Evolutionary conservation across 257 asterid genomes (phyloP).

Genomic region (Plantago major): DNA sequence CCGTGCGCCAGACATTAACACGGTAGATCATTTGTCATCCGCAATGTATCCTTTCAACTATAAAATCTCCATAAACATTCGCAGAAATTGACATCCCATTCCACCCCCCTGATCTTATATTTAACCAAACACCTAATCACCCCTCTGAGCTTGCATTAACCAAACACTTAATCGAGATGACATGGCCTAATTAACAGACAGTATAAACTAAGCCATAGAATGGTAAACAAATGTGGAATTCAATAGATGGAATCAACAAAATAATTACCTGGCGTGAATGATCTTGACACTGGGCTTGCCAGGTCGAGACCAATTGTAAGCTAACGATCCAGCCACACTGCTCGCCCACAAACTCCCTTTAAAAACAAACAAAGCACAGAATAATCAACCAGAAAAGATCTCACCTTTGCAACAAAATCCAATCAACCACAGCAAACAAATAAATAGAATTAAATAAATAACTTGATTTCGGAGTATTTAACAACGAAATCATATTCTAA

Average conservation of each 20-base stretch:
- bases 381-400: background rate
- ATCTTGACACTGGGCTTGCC: constrained; percentile 43
- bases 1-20: too few relatives aligned
- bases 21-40: background rate
- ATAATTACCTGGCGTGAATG: constrained; percentile 40
- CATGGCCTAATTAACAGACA: background rate
- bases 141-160: too few relatives aligned
- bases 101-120: background rate
- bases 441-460: too few relatives aligned
- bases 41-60: background rate
- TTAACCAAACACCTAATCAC: background rate
- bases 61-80: too few relatives aligned
- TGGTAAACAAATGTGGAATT: too few relatives aligned
- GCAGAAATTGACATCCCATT: background rate
- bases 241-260: background rate
- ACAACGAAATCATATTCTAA: too few relatives aligned
- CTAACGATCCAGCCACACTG: constrained; percentile 36
- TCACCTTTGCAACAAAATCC: background rate
- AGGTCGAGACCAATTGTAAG: constrained; percentile 49
- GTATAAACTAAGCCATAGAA: too few relatives aligned
- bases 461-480: too few relatives aligned
- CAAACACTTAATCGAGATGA: background rate
- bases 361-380: background rate
- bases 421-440: background rate
- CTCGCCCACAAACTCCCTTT: constrained; percentile 38